Base-by-base conservation (phyloP, 805 yeast species). In the Saccharomycopsis fodiens region DNA sequence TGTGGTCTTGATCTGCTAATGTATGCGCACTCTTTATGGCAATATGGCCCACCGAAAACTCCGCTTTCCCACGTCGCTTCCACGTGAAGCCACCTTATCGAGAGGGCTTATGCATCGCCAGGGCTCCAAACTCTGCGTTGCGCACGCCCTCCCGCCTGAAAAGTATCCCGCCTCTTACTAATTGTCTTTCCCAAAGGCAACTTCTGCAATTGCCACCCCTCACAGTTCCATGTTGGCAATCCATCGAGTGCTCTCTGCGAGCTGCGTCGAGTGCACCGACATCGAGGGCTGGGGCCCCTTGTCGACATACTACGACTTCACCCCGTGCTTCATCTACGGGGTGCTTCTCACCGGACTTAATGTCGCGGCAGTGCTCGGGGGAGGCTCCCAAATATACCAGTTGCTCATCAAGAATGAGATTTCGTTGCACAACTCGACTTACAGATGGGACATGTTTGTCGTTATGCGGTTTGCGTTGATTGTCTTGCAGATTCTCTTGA, bases 281-380 rank as follows among this genome's bases (percentile, higher is more conserved):
- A 35, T 42, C 4, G 73, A 67, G 48, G 71, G 71, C 2, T 63
- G 69, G 59, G 73, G 70, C 12, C 73, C 73, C 7, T 54, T 70
- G 3, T 67, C 73, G 1, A 55, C 45, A 16, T 68, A 73, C 57
- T 72, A 72, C 32, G 86, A 79, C 53, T 66, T 79, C 42, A 72
- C 84, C 1, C 76, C 76, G 4, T 79, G 85, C 52, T 74, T 79
- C 55, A 65, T 73, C 15, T 77, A 76, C 53, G 83, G 82, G 22
- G 62, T 65, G 0, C 52, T 78, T 3, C 66, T 72, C 44, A 65
- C 73, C 16, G 42, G 59, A 1, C 51, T 71, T 0, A 73, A 74
- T 12, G 29, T 68, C 13, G 59, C 67, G 20, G 67, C 76, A 67
- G 51, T 78, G 2, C 16, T 67, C 1, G 55, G 66, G 29, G 82